phyloP scores from a whole-genome alignment of 305 asterid species.

The Solanum aculeatissimum region DNA sequence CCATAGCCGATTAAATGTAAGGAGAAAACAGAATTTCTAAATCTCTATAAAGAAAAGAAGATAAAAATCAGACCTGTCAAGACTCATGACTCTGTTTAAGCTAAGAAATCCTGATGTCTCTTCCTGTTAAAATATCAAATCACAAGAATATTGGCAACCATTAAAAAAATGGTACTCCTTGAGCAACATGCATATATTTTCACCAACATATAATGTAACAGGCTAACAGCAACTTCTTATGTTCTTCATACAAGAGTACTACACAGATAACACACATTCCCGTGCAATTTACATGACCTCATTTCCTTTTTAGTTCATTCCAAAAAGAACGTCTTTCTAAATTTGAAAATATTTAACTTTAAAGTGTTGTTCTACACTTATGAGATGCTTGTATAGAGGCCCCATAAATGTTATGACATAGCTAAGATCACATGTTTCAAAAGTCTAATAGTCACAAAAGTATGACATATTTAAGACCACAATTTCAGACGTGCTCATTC shows the following conservation, averaged over 20 bases:
- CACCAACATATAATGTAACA: not conserved
- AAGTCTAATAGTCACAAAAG: not conserved
- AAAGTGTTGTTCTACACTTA: not conserved
- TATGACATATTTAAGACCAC: not conserved
- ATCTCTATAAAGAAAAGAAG: not conserved
- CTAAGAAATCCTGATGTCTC: conserved; percentile 81
- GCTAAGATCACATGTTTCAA: not conserved
- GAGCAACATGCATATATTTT: not conserved
- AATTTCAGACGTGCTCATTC: not conserved
- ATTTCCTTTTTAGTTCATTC: not conserved
- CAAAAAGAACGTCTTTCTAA: not conserved
- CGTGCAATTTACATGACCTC: not conserved
- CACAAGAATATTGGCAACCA: not conserved
- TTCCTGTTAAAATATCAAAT: conserved; percentile 31
- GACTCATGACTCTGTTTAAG: conserved; percentile 86
- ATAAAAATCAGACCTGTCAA: conserved; percentile 48
- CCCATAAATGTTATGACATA: not conserved
- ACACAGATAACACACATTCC: not conserved
- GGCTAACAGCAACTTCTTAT: not conserved
- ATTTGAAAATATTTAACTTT: not conserved
- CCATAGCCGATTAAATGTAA: not conserved
- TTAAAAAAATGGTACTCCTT: not conserved
- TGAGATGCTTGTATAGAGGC: not conserved
- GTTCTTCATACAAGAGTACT: not conserved
- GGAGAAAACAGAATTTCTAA: not conserved